Evolutionary conservation across 2,329 filamentous ascomycete genomes (phyloP).

Genomic region (Teratosphaeria epicoccoides): DNA sequence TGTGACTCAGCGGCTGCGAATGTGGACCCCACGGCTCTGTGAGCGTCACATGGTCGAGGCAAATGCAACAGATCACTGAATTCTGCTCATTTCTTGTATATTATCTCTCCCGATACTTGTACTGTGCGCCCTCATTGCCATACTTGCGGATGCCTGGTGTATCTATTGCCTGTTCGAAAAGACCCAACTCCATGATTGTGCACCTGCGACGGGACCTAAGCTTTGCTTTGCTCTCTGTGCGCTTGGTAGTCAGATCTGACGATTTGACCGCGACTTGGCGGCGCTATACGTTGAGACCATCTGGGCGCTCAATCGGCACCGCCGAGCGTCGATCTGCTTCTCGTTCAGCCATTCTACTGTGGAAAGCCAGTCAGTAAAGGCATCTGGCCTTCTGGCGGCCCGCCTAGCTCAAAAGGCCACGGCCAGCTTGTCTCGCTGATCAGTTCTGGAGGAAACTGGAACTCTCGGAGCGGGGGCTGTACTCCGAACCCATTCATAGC

Average conservation of each 20-base stretch:
- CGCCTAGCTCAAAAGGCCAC: slow-evolving; percentile 7
- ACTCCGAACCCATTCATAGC: not conserved
- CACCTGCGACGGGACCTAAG: no score
- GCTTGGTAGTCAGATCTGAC: no score
- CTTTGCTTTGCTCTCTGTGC: no score
- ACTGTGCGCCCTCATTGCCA: not conserved
- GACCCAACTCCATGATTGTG: no score
- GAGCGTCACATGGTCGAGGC: no score
- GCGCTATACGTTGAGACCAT: no score
- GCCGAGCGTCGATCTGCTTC: not conserved
- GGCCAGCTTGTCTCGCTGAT: slow-evolving; percentile 6
- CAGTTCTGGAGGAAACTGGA: slow-evolving; percentile 9
- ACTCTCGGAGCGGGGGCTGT: slow-evolving; percentile 6
- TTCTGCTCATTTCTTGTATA: not conserved
- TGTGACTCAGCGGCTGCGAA: slow-evolving; percentile 12
- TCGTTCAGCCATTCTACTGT: not conserved
- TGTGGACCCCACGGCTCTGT: slow-evolving; percentile 12
- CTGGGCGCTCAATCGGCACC: not conserved
- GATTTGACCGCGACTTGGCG: no score
- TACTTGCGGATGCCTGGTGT: no score
- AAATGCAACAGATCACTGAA: not conserved
- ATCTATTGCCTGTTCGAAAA: no score
- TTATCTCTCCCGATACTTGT: not conserved
- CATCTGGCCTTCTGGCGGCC: slow-evolving; percentile 1
- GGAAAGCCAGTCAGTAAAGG: not conserved